Base-by-base conservation (phyloP, 352 stramenopile genomes). In the Phytophthora europaea region DNA sequence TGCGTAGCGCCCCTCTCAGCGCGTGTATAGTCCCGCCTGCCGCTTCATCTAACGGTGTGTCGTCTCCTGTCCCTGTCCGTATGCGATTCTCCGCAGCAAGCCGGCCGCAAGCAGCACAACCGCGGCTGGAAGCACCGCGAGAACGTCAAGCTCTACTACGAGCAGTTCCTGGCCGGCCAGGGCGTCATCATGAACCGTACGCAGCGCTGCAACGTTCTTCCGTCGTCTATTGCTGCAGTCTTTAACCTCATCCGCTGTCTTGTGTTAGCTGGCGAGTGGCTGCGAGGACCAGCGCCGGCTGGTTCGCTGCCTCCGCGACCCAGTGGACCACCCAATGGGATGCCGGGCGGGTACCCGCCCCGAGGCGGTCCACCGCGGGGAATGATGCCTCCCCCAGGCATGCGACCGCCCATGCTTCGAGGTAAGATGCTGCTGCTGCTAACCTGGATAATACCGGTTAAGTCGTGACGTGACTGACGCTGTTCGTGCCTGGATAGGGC, bases 61-160 rank as follows among this genome's bases (percentile, higher is more conserved):
- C 40, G 18, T 61, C 28, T 82, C 34, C 56, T 77, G 23, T 65
- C 28, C 28, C 60, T 54, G 20, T 22, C 36, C 8, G n/a, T 73
- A 9, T 6, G 9, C 20, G 43, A 51, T 57, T 47, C 33, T 47
- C 36, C 36, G 26, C 73, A 96, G 89, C 89, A 96, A 96, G 89
- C 92, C 23, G 94, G 94, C 31, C 88, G 94, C 4, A 97, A 98
- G 72, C 94, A 98, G 81, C 94, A 98, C 86, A 98, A 97, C 67
- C 91, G 92, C 64, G 93, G 93, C 23, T 98, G 94, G 94, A 98
- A 98, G 81, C 94, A 98, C 65, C 93, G 94, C 52, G 93, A 98
- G 73, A 98, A 98, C 68, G 93, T 98, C 43, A 98, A 98, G 76
- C 87, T 97, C 59, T 98, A 98, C 74, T 98, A 98, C 76, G 91